Evolutionary conservation across 1,139 yeast genomes (phyloP), one percentile per base, ranked within the genome.

Genomic region (Diutina siamensis): DNA sequence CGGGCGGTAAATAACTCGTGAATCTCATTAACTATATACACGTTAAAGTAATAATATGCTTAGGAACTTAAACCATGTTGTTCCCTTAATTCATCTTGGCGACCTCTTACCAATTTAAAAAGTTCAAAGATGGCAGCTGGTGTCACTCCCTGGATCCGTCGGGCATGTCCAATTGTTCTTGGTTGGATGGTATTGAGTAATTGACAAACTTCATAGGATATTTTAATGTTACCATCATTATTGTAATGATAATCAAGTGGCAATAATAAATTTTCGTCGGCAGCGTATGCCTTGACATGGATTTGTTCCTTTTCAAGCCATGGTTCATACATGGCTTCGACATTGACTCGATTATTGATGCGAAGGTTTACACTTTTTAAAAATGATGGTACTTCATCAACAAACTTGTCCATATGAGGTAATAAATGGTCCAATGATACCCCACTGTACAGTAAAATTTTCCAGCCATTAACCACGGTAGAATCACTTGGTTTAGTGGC

Each of bases 141-240:
- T 0, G 97, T 92, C 1, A 92, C 81, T 0, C 98, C 97, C 57
- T 92, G 95, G 17, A 89, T 83, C 53, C 97, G 72, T 57, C 95
- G 73, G 0, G 97, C 97, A 59, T 92, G 97, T 0, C 97, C 97
- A 45, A 92, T 77, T 0, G 97, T 92, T 47, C 76, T 77, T 0
- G 98, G 98, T 51, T 86, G 83, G 13, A 87, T 77, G 4, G 74
- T 72, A 55, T 87, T 85, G 48, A 92, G 68, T 20, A 85, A 64
- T 33, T 70, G 69, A 47, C 86, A 76, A 20, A 81, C 94, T 57
- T 92, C 98, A 36, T 76, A 71, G 0, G 95, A 85, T 18, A 92
- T 60, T 48, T 68, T 70, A 36, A 69, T 48, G 55, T 56, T 63
- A 2, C 74, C 74, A 40, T 64, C 64, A 75, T 70, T 60, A 9